Percentiles rank a stretch among this genome's conserved stretches.
phyloP scores from a whole-genome alignment of 768 basidiomycete species.

The Tephrocybe sp. region DNA sequence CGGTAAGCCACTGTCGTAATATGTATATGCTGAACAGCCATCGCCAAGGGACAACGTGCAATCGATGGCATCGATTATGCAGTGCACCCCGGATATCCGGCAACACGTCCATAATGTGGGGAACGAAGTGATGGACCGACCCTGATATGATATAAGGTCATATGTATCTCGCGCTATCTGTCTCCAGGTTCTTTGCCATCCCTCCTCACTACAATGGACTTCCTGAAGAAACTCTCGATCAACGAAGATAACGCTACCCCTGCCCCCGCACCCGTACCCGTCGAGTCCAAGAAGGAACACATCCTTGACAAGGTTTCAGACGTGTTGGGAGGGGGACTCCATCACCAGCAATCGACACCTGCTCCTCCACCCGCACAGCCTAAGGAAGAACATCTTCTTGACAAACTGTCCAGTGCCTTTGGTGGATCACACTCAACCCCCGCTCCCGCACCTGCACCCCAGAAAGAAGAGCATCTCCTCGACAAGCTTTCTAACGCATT shows the following conservation, averaged over 20 bases:
- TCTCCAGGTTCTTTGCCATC: not conserved
- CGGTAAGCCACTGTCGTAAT: too few species aligned
- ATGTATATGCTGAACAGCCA: too few species aligned
- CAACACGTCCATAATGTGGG: too few species aligned
- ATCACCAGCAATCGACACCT: not conserved
- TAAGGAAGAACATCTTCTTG: conserved; percentile 2
- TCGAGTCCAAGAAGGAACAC: not conserved
- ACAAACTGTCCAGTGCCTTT: conserved; percentile 8
- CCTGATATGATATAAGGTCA: not conserved
- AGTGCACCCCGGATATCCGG: not conserved
- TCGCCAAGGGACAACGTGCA: not conserved
- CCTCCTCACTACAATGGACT: not conserved
- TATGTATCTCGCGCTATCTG: not conserved
- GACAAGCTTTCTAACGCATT: conserved; percentile 12
- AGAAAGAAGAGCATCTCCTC: conserved; percentile 6
- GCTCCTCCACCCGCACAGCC: not conserved
- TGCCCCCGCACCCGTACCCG: not conserved
- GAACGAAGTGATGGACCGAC: not conserved
- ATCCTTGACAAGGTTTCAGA: not conserved
- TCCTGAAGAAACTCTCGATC: conserved; percentile 15
- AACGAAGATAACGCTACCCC: conserved; percentile 2
- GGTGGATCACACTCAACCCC: not conserved
- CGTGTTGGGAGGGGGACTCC: conserved; percentile 1
- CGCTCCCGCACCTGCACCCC: conserved; percentile 1
- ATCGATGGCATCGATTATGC: conserved; percentile 13